Conservation (phyloP, 139 green algal genomes). For the Raphidocelis subcapitata region DNA sequence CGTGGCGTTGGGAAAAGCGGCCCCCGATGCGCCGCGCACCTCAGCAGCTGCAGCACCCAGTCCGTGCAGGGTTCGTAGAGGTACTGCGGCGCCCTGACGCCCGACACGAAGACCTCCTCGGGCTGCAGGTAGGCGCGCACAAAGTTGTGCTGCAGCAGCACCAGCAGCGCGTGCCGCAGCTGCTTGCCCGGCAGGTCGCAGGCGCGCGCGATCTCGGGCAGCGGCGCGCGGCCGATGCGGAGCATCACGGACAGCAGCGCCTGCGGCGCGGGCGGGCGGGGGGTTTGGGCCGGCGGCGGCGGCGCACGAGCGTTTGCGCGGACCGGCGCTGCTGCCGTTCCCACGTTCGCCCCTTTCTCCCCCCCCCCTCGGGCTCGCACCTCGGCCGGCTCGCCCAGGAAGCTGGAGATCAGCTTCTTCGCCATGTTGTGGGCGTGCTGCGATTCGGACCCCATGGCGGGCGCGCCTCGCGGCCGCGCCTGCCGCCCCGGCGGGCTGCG, state of each 20-base stretch:
- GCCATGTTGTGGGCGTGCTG: too few relatives aligned
- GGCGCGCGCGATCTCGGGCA: slow-evolving; percentile 29
- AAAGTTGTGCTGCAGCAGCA: slow-evolving; percentile 76
- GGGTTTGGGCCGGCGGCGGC: too few relatives aligned
- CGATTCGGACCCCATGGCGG: too few relatives aligned
- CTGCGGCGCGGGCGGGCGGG: not conserved
- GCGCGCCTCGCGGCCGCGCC: too few relatives aligned
- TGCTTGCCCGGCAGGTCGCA: slow-evolving; percentile 16
- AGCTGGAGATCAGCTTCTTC: too few relatives aligned
- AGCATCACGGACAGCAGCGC: not conserved
- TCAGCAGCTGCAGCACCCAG: slow-evolving; percentile 61
- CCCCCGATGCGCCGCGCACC: slow-evolving; percentile 19
- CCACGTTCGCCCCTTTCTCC: too few relatives aligned
- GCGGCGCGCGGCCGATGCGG: slow-evolving; percentile 9
- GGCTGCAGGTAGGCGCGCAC: slow-evolving; percentile 46
- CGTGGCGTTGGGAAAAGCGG: not conserved
- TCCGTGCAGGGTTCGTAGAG: slow-evolving; percentile 55
- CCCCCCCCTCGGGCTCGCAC: too few relatives aligned
- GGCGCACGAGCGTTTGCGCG: too few relatives aligned
- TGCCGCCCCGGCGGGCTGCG: too few relatives aligned
- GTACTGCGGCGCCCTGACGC: slow-evolving; percentile 29
- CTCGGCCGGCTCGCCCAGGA: too few relatives aligned
- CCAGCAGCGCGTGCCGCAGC: slow-evolving; percentile 48
- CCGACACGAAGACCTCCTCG: slow-evolving; percentile 37
- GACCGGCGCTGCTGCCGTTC: too few relatives aligned